A percentile compares a stretch with the other conserved stretches of the same genome.
These are phyloP conservation scores for Alloascoidea hylecoeti DNA, from an alignment of 805 yeast species.

Conservation along the genomic window DNA sequence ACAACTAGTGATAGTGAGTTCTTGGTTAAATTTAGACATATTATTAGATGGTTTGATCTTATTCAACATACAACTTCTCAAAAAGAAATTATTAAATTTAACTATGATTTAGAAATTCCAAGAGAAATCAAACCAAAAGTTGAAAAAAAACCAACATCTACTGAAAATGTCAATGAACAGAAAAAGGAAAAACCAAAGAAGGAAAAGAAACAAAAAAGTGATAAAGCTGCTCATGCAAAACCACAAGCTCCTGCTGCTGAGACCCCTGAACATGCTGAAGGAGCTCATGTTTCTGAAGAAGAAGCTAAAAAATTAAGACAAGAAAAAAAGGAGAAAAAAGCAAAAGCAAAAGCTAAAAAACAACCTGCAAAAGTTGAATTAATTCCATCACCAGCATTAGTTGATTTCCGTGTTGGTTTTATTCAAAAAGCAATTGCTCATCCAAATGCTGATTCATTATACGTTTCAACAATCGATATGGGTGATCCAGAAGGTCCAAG, in stretches of 20 bases:
- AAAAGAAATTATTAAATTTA: slow-evolving; percentile 34
- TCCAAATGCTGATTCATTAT: slow-evolving; percentile 94
- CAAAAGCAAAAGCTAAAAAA: slow-evolving; percentile 30
- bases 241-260: slow-evolving; percentile 25
- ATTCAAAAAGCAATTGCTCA: slow-evolving; percentile 94
- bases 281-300: slow-evolving; percentile 9
- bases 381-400: slow-evolving; percentile 64
- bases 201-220: slow-evolving; percentile 20
- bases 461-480: slow-evolving; percentile 91
- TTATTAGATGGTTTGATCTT: slow-evolving; percentile 86
- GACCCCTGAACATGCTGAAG: slow-evolving; percentile 11
- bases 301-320: slow-evolving; percentile 16
- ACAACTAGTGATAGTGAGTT: slow-evolving; percentile 26
- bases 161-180: not conserved
- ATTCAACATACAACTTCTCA: slow-evolving; percentile 48
- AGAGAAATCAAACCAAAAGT: slow-evolving; percentile 47
- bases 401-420: slow-evolving; percentile 92
- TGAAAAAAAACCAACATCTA: slow-evolving; percentile 15
- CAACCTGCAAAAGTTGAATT: slow-evolving; percentile 21
- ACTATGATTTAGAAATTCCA: slow-evolving; percentile 51
- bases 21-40: slow-evolving; percentile 59
- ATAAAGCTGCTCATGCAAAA: slow-evolving; percentile 11
- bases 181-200: slow-evolving; percentile 8
- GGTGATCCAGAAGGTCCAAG: slow-evolving; percentile 97
- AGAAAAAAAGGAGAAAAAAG: slow-evolving; percentile 34